These are phyloP conservation scores for Pseudogymnoascus sp. DNA, from an alignment of 2,329 filamentous ascomycete species.

Conservation along the genomic window DNA sequence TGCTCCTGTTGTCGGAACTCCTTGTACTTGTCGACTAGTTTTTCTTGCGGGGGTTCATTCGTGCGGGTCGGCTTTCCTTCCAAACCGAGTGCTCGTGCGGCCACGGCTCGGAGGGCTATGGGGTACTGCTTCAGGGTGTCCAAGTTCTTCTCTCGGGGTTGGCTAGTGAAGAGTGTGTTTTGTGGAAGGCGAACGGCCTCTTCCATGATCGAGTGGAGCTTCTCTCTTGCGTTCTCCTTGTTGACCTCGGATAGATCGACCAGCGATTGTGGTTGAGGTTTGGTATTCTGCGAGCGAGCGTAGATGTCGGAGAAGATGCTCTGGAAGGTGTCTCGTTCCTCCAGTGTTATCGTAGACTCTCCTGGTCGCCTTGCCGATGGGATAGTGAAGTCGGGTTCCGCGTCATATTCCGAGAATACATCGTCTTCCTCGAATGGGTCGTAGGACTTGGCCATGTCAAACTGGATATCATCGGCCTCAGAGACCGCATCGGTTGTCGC, in stretches of 20 bases:
- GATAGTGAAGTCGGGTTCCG: slow-evolving; percentile 23
- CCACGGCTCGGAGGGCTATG: slow-evolving; percentile 24
- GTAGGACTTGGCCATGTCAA: slow-evolving; percentile 11
- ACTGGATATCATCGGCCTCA: not conserved
- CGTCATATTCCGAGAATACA: slow-evolving; percentile 48
- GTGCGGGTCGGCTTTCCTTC: slow-evolving; percentile 12
- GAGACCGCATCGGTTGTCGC: not conserved
- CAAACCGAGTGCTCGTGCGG: slow-evolving; percentile 27
- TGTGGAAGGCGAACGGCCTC: not conserved
- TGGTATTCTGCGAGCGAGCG: slow-evolving; percentile 25
- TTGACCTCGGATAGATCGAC: not conserved
- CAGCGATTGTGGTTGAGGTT: slow-evolving; percentile 6
- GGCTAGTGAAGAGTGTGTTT: slow-evolving; percentile 7
- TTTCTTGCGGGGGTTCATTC: slow-evolving; percentile 6
- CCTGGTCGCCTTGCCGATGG: slow-evolving; percentile 16
- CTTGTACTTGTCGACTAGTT: not conserved
- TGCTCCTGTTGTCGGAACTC: slow-evolving; percentile 38
- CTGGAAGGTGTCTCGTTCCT: slow-evolving; percentile 43
- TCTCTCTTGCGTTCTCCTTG: slow-evolving; percentile 15
- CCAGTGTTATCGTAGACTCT: slow-evolving; percentile 49
- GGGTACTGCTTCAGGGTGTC: slow-evolving; percentile 25
- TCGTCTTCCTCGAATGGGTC: slow-evolving; percentile 25
- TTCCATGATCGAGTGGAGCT: slow-evolving; percentile 11
- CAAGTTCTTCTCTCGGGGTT: not conserved
- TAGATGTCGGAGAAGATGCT: slow-evolving; percentile 54